phyloP scores from a whole-genome alignment of 495 filamentous ascomycete species.

The Xylaria palmicola region DNA sequence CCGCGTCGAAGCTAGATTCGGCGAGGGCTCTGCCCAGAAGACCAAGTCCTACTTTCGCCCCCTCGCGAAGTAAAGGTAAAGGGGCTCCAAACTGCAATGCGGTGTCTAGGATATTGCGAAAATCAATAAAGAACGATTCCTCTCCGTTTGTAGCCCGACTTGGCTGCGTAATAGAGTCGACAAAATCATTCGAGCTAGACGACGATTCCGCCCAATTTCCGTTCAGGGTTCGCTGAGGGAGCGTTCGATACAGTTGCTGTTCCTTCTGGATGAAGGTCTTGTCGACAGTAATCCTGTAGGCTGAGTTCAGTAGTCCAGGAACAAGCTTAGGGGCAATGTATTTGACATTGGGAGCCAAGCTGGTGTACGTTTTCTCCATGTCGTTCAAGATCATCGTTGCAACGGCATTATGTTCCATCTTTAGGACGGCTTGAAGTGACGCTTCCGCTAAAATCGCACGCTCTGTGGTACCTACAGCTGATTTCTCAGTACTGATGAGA shows the following conservation, averaged over 20 bases:
- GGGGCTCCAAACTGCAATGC: background rate
- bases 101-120: background rate
- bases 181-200: slow-evolving; percentile 1
- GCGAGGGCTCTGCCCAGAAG: background rate
- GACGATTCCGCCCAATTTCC: background rate
- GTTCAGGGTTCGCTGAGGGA: background rate
- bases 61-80: background rate
- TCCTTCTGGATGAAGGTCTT: background rate
- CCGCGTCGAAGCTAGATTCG: background rate
- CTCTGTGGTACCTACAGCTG: slow-evolving; percentile 7
- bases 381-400: slow-evolving; percentile 11
- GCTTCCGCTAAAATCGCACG: slow-evolving; percentile 26
- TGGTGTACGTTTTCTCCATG: slow-evolving; percentile 15
- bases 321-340: slow-evolving; percentile 14
- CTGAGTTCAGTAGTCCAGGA: slow-evolving; percentile 19
- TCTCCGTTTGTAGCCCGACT: slow-evolving; percentile 6
- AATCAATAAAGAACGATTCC: slow-evolving; percentile 7
- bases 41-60: background rate
- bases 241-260: background rate
- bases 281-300: slow-evolving; percentile 13
- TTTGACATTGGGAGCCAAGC: slow-evolving; percentile 14
- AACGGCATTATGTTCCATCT: slow-evolving; percentile 5
- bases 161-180: background rate
- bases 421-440: slow-evolving; percentile 22
- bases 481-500: background rate